These are phyloP conservation scores for Spiromastix sp. DNA, from an alignment of 2,329 filamentous ascomycete genomes.

Conservation along the genomic window DNA sequence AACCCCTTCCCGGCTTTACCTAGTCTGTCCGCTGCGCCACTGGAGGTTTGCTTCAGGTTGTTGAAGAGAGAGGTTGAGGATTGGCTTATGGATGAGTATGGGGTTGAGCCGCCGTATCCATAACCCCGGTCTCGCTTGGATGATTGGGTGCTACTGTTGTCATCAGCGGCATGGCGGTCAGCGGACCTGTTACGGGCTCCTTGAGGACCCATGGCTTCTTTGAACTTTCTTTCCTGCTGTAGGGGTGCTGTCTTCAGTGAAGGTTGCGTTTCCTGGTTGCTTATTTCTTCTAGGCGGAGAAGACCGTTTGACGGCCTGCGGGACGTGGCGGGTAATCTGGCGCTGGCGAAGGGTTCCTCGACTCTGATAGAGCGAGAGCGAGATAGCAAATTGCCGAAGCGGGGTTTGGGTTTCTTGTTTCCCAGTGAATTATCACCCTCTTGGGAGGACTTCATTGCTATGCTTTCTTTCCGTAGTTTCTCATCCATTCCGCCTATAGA, in stretches of 20 bases:
- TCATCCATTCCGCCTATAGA: slow-evolving; percentile 2
- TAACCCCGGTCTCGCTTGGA: slow-evolving; percentile 21
- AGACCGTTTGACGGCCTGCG: slow-evolving; percentile 31
- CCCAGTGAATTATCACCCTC: slow-evolving; percentile 16
- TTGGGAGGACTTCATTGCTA: slow-evolving; percentile 2
- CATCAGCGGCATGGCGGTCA: slow-evolving; percentile 44
- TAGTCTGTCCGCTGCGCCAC: slow-evolving; percentile 59
- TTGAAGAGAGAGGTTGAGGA: slow-evolving; percentile 52
- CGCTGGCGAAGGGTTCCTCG: slow-evolving; percentile 29
- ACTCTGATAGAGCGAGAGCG: slow-evolving; percentile 35
- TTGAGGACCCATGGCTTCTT: slow-evolving; percentile 57
- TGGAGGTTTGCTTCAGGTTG: slow-evolving; percentile 62
- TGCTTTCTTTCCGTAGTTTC: too few relatives aligned
- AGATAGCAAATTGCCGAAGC: slow-evolving; percentile 34
- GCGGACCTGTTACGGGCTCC: slow-evolving; percentile 60
- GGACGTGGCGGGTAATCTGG: slow-evolving; percentile 15
- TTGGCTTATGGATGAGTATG: slow-evolving; percentile 37
- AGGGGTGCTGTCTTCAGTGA: slow-evolving; percentile 54
- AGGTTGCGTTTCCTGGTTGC: slow-evolving; percentile 21
- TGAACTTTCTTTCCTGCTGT: slow-evolving; percentile 56
- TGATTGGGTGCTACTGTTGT: slow-evolving; percentile 17
- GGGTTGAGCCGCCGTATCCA: slow-evolving; percentile 29
- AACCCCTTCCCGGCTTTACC: slow-evolving; percentile 69
- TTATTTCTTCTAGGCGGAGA: slow-evolving; percentile 27
- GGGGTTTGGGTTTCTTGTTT: slow-evolving; percentile 33